Evolutionary conservation across 2,329 filamentous ascomycete species (phyloP).

Genomic region (Teratosphaeria viscida): DNA sequence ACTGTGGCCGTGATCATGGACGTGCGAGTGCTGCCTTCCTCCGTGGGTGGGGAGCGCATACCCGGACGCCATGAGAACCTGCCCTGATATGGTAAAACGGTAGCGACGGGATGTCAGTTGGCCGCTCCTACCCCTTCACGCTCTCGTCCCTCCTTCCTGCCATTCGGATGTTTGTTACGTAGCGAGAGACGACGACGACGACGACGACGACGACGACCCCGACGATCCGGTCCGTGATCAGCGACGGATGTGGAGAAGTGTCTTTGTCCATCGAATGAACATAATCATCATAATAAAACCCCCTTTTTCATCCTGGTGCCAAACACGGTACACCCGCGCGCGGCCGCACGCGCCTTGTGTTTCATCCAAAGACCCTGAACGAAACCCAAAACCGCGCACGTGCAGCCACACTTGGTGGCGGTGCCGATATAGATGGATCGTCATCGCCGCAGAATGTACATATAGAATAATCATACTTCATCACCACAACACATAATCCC

Average conservation of each 20-base stretch:
- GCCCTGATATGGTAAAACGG: not conserved
- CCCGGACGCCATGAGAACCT: constrained; percentile 22
- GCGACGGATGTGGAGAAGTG: not conserved
- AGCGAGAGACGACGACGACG: not conserved
- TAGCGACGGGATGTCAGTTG: not conserved
- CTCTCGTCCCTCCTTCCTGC: constrained; percentile 5
- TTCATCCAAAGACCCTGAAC: not conserved
- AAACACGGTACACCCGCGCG: not conserved
- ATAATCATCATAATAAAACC: not conserved
- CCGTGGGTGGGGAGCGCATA: constrained; percentile 31
- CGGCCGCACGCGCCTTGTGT: not conserved
- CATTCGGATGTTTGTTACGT: constrained; percentile 19
- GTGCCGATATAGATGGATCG: not conserved
- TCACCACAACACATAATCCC: not conserved
- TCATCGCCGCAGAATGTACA: too few species aligned
- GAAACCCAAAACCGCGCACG: not conserved
- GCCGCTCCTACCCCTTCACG: not conserved
- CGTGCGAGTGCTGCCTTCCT: constrained; percentile 17
- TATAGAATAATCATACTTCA: too few species aligned
- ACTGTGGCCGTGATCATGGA: constrained; percentile 22
- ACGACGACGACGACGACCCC: not conserved
- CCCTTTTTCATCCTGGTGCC: not conserved
- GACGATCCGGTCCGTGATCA: not conserved
- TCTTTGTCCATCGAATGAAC: not conserved
- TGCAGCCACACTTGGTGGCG: not conserved